Evolutionary conservation across 2,329 filamentous ascomycete genomes (phyloP).

Genomic region (Orbilia blumenaviensis): DNA sequence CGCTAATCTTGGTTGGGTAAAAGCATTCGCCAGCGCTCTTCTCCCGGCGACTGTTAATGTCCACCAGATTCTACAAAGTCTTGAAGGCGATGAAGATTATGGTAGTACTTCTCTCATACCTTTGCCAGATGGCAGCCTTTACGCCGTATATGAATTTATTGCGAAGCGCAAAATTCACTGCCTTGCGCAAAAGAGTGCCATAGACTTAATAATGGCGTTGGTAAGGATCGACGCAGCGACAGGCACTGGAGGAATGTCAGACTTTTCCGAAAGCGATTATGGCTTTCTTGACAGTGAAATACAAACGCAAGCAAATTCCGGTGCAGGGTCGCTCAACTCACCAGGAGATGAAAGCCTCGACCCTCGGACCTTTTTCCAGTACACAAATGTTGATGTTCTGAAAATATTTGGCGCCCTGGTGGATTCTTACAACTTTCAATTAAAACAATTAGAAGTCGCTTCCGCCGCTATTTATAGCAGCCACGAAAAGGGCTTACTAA

Average conservation of each 20-base stretch:
- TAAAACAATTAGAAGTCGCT: neutral
- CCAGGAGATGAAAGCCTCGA: neutral
- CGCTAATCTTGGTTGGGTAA: slow-evolving; percentile 4
- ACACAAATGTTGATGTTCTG: neutral
- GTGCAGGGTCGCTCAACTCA: neutral
- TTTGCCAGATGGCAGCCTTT: slow-evolving; percentile 4
- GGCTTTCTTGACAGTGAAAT: neutral
- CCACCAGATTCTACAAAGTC: neutral
- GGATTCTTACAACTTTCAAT: slow-evolving; percentile 20
- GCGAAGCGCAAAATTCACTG: slow-evolving; percentile 24
- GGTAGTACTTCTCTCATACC: slow-evolving; percentile 11
- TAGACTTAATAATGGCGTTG: neutral
- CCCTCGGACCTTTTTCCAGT: slow-evolving; percentile 15
- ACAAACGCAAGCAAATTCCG: neutral
- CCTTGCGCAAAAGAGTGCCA: neutral
- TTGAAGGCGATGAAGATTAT: neutral
- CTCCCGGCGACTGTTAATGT: neutral
- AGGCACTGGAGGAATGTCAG: slow-evolving; percentile 19
- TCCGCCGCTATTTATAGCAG: neutral
- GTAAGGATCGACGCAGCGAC: neutral
- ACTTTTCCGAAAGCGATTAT: neutral
- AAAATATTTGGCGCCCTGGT: neutral
- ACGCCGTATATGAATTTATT: slow-evolving; percentile 23
- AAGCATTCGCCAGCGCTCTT: neutral
- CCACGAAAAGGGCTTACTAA: slow-evolving; percentile 16